phyloP scores from a whole-genome alignment of 495 filamentous ascomycete genomes.

The Hyaloscypha hepaticicola region DNA sequence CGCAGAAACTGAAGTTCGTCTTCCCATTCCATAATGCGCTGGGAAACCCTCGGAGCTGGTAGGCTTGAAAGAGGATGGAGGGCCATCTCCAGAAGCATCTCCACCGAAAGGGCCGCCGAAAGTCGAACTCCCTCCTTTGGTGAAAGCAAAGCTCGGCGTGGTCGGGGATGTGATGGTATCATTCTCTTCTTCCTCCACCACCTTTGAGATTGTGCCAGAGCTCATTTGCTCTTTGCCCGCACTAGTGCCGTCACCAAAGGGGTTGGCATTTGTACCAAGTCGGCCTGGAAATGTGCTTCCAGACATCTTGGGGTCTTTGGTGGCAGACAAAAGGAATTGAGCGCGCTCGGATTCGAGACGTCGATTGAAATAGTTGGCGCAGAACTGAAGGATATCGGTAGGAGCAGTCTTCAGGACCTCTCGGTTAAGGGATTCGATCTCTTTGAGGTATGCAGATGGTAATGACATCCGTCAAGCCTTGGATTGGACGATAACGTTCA shows the following conservation, averaged over 20 bases:
- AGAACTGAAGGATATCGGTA: slow-evolving; percentile 64
- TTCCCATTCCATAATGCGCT: slow-evolving; percentile 87
- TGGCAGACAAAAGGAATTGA: slow-evolving; percentile 44
- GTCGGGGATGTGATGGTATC: slow-evolving; percentile 57
- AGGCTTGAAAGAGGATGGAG: slow-evolving; percentile 41
- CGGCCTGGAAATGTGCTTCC: slow-evolving; percentile 55
- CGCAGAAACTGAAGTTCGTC: slow-evolving; percentile 94
- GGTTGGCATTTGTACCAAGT: slow-evolving; percentile 52
- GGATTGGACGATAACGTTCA: background rate
- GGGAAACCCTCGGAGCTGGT: slow-evolving; percentile 66
- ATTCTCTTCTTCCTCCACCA: slow-evolving; percentile 60
- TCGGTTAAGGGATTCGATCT: slow-evolving; percentile 58
- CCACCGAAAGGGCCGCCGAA: slow-evolving; percentile 49
- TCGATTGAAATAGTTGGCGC: slow-evolving; percentile 62
- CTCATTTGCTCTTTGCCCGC: slow-evolving; percentile 27
- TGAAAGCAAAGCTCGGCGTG: slow-evolving; percentile 45
- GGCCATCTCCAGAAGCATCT: slow-evolving; percentile 36
- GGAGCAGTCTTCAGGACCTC: slow-evolving; percentile 53
- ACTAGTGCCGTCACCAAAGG: slow-evolving; percentile 39
- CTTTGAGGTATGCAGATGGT: slow-evolving; percentile 54
- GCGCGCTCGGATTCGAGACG: slow-evolving; percentile 60
- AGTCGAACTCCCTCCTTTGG: slow-evolving; percentile 28
- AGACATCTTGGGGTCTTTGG: slow-evolving; percentile 40
- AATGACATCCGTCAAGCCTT: slow-evolving; percentile 43
- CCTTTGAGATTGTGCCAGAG: slow-evolving; percentile 46